Conservation (phyloP, 2,329 filamentous ascomycete genomes). For the Ceratocystiopsis minuta region DNA sequence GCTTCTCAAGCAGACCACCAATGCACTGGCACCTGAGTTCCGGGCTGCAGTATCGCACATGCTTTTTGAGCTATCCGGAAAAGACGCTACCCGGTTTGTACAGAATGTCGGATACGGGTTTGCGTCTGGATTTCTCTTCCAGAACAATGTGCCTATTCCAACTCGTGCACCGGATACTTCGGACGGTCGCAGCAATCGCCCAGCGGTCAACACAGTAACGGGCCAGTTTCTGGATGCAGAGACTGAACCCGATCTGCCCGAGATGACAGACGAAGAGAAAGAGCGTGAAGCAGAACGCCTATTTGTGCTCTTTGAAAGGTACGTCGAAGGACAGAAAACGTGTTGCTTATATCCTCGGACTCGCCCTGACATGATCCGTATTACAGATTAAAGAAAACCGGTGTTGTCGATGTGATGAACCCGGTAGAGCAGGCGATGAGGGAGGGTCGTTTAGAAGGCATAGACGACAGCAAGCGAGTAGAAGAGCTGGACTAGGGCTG, state of each 20-base stretch:
- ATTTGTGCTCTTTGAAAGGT: conserved; percentile 83
- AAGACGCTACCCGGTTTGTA: conserved; percentile 63
- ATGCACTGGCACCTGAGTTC: conserved; percentile 51
- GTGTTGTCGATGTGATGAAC: conserved; percentile 61
- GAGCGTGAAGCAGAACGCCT: conserved; percentile 77
- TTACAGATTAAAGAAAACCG: conserved; percentile 47
- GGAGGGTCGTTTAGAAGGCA: conserved; percentile 53
- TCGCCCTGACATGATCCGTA: background rate
- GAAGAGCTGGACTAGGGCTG: conserved; percentile 21
- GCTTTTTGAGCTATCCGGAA: conserved; percentile 73
- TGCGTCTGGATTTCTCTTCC: conserved; percentile 76
- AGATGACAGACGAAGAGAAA: conserved; percentile 85
- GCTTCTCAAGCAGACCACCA: conserved; percentile 61
- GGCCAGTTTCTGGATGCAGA: conserved; percentile 64
- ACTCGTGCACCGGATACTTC: conserved; percentile 23
- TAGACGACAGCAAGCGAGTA: conserved; percentile 37
- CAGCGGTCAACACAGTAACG: conserved; percentile 62
- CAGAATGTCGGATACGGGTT: conserved; percentile 90
- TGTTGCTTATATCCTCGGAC: too few species aligned
- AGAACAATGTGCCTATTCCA: conserved; percentile 64
- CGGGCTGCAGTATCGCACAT: conserved; percentile 59
- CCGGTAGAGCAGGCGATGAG: conserved; percentile 53
- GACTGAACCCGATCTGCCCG: conserved; percentile 35
- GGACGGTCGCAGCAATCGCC: conserved; percentile 1
- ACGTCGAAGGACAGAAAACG: conserved; percentile 5